Evolutionary conservation across 495 filamentous ascomycete species (phyloP).

Genomic region (Aspergillus baeticus): DNA sequence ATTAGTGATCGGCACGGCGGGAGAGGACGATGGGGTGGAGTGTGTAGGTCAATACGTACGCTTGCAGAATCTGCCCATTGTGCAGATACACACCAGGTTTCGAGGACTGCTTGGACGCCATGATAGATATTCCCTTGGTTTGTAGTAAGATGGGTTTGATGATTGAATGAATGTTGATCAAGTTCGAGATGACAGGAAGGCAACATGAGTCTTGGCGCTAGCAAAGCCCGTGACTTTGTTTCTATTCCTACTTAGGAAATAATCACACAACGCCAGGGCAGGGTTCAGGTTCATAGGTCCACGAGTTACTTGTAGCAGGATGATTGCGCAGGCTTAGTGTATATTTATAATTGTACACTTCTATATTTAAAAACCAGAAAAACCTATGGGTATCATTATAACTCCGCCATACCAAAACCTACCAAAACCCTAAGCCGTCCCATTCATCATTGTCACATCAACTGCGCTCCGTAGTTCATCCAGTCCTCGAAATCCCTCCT

Average conservation of each 20-base stretch:
- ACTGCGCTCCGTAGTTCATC: slow-evolving; percentile 29
- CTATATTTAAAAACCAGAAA: slow-evolving; percentile 3
- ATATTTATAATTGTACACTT: not conserved
- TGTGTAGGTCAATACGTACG: slow-evolving; percentile 20
- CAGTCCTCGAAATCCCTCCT: slow-evolving; percentile 81
- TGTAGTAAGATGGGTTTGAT: not conserved
- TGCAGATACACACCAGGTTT: slow-evolving; percentile 36
- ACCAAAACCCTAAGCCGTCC: slow-evolving; percentile 1
- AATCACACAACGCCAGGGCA: no score
- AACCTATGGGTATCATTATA: slow-evolving; percentile 18
- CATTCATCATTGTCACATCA: slow-evolving; percentile 9
- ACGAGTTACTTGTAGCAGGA: no score
- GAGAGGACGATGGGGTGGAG: not conserved
- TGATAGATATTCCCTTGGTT: slow-evolving; percentile 15
- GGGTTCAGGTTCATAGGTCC: no score
- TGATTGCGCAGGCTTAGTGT: no score
- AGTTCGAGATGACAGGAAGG: slow-evolving; percentile 1
- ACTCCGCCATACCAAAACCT: not conserved
- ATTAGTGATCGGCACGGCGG: slow-evolving; percentile 28
- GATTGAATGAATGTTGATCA: not conserved
- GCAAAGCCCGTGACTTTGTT: slow-evolving; percentile 9
- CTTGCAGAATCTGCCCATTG: slow-evolving; percentile 36
- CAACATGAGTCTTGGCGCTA: slow-evolving; percentile 5
- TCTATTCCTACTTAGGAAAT: slow-evolving; percentile 1
- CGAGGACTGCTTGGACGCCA: slow-evolving; percentile 26